Conservation (phyloP, 2,329 filamentous ascomycete species). For the Sporothrix inflata region DNA sequence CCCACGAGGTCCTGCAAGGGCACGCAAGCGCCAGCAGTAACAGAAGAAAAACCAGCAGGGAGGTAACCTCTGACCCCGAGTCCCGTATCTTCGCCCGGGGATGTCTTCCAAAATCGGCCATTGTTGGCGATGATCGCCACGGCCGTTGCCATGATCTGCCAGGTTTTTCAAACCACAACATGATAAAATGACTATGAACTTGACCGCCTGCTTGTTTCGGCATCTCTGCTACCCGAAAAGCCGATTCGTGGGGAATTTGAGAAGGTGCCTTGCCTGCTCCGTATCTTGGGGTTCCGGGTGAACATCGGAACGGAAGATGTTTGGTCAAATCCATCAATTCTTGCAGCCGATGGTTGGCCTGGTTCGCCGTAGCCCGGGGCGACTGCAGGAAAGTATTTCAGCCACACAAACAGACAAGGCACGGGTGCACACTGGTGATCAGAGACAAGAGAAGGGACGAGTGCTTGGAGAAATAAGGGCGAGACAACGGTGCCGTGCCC, state of each 20-base stretch:
- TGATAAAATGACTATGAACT: neutral
- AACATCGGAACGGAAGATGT: slow-evolving; percentile 14
- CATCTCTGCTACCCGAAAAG: neutral
- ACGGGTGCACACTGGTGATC: neutral
- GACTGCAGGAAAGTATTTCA: neutral
- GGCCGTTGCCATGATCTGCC: slow-evolving; percentile 12
- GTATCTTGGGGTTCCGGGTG: slow-evolving; percentile 3
- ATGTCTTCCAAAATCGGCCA: neutral
- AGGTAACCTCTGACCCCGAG: neutral
- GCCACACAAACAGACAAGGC: neutral
- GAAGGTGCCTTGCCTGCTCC: neutral
- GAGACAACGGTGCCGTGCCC: neutral
- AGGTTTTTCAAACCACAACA: neutral
- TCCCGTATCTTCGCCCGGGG: neutral
- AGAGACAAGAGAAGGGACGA: neutral
- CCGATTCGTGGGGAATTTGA: neutral
- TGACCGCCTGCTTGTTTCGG: neutral
- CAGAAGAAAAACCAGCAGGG: neutral
- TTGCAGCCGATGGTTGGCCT: neutral
- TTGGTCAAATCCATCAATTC: neutral
- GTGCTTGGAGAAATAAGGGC: neutral
- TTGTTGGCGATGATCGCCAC: slow-evolving; percentile 4
- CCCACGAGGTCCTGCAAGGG: neutral
- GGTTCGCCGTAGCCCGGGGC: neutral
- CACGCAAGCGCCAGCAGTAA: neutral